Evolutionary conservation across 345 rosid species (phyloP), one percentile per base, ranked within the genome.

Genomic region (Syzygium jambos): DNA sequence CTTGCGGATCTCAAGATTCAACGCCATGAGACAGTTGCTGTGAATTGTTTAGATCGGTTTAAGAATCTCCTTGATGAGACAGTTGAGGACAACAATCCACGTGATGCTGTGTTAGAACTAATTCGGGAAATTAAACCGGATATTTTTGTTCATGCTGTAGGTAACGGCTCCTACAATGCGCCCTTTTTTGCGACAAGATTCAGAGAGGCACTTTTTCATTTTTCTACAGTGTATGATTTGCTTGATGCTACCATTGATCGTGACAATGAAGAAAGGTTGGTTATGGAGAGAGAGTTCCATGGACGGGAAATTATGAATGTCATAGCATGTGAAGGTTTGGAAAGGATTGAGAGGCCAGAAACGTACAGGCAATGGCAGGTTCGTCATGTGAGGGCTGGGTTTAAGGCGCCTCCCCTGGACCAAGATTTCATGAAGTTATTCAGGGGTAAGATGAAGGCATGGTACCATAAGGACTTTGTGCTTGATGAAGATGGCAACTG

Each of bases 321-420:
- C 29, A 87, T 96, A 61, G 98, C 98, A 0, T 97, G 97, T 30
- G 99, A 97, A 91, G 98, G 98, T 15, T 23, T 78, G 7, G 98
- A 93, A 78, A 93, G 99, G 91, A 90, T 92, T 1, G 95, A 94
- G 88, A 95, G 99, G 91, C 99, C 98, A 0, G 99, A 96, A 93
- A 93, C 96, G 19, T 95, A 95, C 91, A 95, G 93, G 92, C 98
- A 94, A 86, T 96, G 99, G 99, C 96, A 95, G 68, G 91, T 29
- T 38, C 93, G 96, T 87, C 91, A 49, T 68, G 15, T 85, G 52
- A 93, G 96, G 85, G 97, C 96, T 34, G 98, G 99, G 77, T 96
- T 96, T 89, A 94, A 90, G 92, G 93, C 88, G 52, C 91, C 89
- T 55, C 91, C 92, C 4, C 87, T 96, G 85, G 89, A 95, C 43